Base-by-base conservation (phyloP, 331 rosid species). In the Acacia concinna region DNA sequence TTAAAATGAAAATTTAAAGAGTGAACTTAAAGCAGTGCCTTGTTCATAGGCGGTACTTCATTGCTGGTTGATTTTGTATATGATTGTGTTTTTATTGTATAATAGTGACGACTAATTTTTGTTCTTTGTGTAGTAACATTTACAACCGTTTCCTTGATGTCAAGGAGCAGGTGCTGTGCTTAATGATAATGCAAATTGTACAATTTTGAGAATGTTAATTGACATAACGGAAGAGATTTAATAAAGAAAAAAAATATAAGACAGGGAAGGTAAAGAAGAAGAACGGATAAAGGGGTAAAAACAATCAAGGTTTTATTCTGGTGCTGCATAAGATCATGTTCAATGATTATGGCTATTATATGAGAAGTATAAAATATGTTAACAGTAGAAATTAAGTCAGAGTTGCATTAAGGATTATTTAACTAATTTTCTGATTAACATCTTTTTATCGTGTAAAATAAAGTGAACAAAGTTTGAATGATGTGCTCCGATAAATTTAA, bases 311-410 rank as follows among this genome's bases (percentile, higher is more conserved):
- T 49, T 68, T 37, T 49, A 47, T 49, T 12, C 49, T 41, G 59
- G 73, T 44, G 63, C 40, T 57, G 28, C 59, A 74, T 56, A 46
- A 54, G 32, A 51, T 54, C 40, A 25, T 31, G 20, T 8, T 18
- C 43, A 56, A 17, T 67, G n/a, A 37, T 73, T 3, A 73, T 74
- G 52, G 69, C 17, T 74, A 30, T 75, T 44, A 34, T 57, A 17
- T 35, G 28, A 68, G 69, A 14, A 11, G 27, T 74, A 43, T n/a
- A 34, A 14, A 59, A 21, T 65, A 23, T 62, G 31, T 75, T 59
- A 57, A n/a, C 25, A 4, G 46, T 49, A 37, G 46, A 69, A 51
- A 44, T 47, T 56, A 69, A 43, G 71, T 28, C 25, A 28, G 35
- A 68, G 65, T 37, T 47, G 71, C 43, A 44, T 52, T 43, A 64